Base-by-base conservation (phyloP, 2,329 filamentous ascomycete genomes). In the Fusarium goolgardi region DNA sequence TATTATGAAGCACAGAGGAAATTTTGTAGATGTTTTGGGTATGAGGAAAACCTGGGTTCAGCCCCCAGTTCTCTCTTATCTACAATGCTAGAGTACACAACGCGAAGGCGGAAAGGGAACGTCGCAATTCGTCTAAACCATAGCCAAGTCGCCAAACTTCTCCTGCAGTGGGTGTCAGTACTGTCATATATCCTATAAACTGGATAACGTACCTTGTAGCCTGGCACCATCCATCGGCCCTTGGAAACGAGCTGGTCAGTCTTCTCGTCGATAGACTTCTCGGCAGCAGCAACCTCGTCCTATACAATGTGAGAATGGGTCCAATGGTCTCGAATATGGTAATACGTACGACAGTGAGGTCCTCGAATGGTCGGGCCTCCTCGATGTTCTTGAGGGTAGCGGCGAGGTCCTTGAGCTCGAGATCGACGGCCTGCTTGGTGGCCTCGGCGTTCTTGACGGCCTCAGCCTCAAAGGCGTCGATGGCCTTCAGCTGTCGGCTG, bases 301-400 rank as follows among this genome's bases (percentile, higher is more conserved):
- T 97, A 77, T 69, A 70, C 46, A 59, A 46, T 56, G 70, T 68
- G 65, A 73, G 74, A 65, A 78, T 76, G 71, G 66, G 55, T 47
- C 34, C 43, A 55, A 31, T 47, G 18, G 40, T 18, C 21, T 32
- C 27, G 25, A 18, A 34, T 25, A 63, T 32, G 34, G 27, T 34
- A 61, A 71, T 80, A 93, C 93, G 81, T 91, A 97, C 93, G 80
- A 98, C 94, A 81, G 96, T 98, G 81, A 98, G 89, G 76, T 99
- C 93, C 78, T 97, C 94, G 80, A 98, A 98, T 67, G 95, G 93
- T 82, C 96, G 88, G 67, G 96, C 95, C 74, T 91, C 90, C 89
- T 98, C 93, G 75, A 99, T 99, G 85, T 99, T 98, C 87, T 92
- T 91, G 78, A 99, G 85, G 46, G 96, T 98, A 85, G 94, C 94